Conservation (phyloP, 257 asterid genomes). For the Nicotiana noctiflora region DNA sequence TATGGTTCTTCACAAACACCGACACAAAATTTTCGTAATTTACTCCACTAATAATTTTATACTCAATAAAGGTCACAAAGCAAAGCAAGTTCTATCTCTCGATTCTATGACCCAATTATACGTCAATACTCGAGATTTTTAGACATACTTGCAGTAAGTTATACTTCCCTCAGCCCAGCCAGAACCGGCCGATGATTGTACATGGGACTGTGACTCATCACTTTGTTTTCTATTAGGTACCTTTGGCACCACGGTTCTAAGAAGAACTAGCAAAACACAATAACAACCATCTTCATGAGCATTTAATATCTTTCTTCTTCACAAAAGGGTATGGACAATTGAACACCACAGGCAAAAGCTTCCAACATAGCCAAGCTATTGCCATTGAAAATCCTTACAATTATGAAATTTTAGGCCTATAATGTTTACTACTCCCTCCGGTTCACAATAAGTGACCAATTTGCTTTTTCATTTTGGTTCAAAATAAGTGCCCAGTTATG, state of each 20-base stretch:
- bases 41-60: neutral
- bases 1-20: neutral
- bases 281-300: neutral
- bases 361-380: neutral
- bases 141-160: no score
- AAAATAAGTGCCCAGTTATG: no score
- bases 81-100: neutral
- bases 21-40: neutral
- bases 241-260: neutral
- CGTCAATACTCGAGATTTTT: no score
- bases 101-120: neutral
- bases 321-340: neutral
- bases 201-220: neutral
- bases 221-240: neutral
- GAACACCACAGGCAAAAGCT: neutral
- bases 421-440: neutral
- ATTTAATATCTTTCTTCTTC: neutral
- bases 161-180: neutral
- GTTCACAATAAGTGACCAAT: no score
- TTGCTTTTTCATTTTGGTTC: no score
- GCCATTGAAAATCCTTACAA: neutral
- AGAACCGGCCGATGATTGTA: neutral
- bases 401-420: neutral
- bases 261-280: neutral
- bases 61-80: neutral